Conservation (phyloP, 2,329 filamentous ascomycete species). For the Botryotinia convoluta region DNA sequence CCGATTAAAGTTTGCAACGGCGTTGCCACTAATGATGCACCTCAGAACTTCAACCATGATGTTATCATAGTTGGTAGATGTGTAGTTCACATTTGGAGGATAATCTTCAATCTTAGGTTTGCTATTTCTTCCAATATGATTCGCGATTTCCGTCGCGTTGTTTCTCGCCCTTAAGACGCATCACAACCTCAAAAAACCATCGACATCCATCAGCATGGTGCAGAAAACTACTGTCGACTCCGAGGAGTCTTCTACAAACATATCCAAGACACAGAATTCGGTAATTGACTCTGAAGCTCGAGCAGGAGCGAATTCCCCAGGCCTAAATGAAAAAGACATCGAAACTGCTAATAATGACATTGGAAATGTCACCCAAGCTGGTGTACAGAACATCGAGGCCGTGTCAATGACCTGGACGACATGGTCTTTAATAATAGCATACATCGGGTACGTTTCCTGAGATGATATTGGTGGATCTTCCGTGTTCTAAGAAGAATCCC, state of each 20-base stretch:
- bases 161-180: background rate
- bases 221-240: background rate
- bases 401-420: constrained; percentile 31
- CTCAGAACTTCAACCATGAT: background rate
- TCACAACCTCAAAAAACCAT: background rate
- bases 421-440: constrained; percentile 29
- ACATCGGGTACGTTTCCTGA: constrained; percentile 23
- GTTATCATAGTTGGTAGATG: background rate
- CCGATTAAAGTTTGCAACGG: background rate
- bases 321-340: background rate
- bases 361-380: constrained; percentile 18
- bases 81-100: background rate
- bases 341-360: background rate
- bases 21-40: background rate
- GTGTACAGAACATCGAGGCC: constrained; percentile 31
- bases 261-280: background rate
- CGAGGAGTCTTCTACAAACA: background rate
- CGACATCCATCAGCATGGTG: background rate
- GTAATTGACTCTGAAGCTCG: background rate
- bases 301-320: background rate
- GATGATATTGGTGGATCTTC: background rate
- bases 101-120: background rate
- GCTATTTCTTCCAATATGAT: background rate
- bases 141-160: background rate
- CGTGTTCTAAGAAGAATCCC: constrained; percentile 41